Evolutionary conservation across 306 rosid genomes (phyloP).

Genomic region (Malus sieversii): DNA sequence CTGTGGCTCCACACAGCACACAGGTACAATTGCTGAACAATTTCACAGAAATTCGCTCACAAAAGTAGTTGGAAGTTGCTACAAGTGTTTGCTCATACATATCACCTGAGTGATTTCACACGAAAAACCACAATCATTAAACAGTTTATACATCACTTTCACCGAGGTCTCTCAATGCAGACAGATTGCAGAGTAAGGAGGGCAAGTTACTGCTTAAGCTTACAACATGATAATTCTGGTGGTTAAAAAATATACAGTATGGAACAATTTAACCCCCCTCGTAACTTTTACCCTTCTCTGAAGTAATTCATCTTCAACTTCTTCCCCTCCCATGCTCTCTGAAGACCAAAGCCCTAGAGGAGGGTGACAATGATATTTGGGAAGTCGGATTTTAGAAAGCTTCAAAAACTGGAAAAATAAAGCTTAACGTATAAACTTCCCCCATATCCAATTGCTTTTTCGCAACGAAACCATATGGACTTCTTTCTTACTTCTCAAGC

Average conservation of each 20-base stretch:
- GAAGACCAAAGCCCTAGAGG: neutral
- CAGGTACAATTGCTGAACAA: neutral
- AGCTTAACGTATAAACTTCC: neutral
- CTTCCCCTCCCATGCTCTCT: neutral
- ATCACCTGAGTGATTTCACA: neutral
- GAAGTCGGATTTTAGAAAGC: neutral
- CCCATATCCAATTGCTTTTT: neutral
- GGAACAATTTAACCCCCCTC: neutral
- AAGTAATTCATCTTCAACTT: neutral
- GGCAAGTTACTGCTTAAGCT: neutral
- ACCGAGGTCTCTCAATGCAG: neutral
- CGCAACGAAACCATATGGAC: neutral
- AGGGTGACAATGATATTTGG: neutral
- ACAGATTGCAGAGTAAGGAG: neutral
- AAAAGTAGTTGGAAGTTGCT: neutral
- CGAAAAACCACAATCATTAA: neutral
- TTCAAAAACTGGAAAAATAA: neutral
- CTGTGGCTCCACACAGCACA: neutral
- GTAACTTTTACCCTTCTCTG: neutral
- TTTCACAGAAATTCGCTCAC: neutral
- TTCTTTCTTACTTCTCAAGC: slow-evolving; percentile 23
- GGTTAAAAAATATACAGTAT: neutral
- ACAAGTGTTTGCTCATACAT: neutral
- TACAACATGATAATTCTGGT: neutral
- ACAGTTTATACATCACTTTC: slow-evolving; percentile 7